Evolutionary conservation across 2,329 filamentous ascomycete genomes (phyloP).

Genomic region (Aspergillus neotritici): DNA sequence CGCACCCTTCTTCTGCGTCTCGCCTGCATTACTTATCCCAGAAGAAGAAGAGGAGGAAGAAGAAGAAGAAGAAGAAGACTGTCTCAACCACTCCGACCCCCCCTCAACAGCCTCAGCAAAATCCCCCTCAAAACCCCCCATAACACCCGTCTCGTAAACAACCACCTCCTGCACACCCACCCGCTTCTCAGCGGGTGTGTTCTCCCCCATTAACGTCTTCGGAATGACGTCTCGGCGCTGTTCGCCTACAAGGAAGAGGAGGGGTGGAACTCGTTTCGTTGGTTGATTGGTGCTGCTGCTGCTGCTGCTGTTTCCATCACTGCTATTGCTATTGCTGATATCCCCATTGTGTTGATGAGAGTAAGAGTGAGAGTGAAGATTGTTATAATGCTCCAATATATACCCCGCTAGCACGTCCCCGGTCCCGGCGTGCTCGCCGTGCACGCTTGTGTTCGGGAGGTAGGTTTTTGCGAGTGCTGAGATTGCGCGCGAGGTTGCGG

Average conservation of each 20-base stretch:
- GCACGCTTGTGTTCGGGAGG: conserved; percentile 54
- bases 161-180: conserved; percentile 72
- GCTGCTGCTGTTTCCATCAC: no score
- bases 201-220: conserved; percentile 61
- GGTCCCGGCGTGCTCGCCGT: conserved; percentile 77
- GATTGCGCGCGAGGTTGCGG: conserved; percentile 60
- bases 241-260: conserved; percentile 88
- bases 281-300: conserved; percentile 36
- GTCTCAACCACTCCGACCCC: no score
- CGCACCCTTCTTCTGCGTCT: conserved; percentile 30
- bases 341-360: no score
- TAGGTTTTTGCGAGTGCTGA: conserved; percentile 40
- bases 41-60: no score
- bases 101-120: conserved; percentile 50
- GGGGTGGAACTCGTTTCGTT: conserved; percentile 47
- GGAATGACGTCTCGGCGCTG: conserved; percentile 87
- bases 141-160: conserved; percentile 80
- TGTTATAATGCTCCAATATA: conserved; percentile 72
- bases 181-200: conserved; percentile 45
- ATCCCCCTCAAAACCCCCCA: conserved; percentile 67
- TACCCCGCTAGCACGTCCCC: conserved; percentile 72
- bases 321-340: no score
- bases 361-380: conserved; percentile 17
- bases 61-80: no score
- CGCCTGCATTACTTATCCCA: no score